Evolutionary conservation across 1,284 basidiomycete species (phyloP), one percentile per base, ranked within the genome.

Genomic region (Cryptococcus sp.): DNA sequence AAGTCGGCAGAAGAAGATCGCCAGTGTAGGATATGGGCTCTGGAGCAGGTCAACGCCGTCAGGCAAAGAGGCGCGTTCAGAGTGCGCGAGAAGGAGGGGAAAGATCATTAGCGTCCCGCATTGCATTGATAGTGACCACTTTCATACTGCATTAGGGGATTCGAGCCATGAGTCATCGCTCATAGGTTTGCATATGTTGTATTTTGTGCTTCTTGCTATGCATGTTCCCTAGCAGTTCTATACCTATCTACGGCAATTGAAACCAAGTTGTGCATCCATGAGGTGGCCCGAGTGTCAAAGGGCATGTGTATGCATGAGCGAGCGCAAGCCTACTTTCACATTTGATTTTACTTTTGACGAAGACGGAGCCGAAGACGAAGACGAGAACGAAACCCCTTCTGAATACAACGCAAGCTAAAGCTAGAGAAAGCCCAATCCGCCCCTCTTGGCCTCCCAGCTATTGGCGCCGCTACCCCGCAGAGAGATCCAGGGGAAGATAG

Each of bases 1-100:
- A 63, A 41, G 16, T 50, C 46, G 3, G 40, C 42, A 8, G 67
- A 69, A 38, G 65, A 75, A 25, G 60, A 69, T 20, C 46, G 58
- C 22, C 64, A 60, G 35, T 73, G 71, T 58, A 63, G 76, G 16
- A 51, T 57, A 52, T 77, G 73, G 73, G 77, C 71, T 0, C 57
- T 79, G 57, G 67, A 64, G 16, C 66, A 77, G 58, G 71, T 78
- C 41, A 55, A 70, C 3, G 60, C 52, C 20, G 78, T 77, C 1
- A 63, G 73, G 17, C 53, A 60, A 17, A 64, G 72, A 13, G 76
- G 71, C 1, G 58, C 53, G 17, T 79, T 79, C 64, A 67, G 67
- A 30, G 66, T 78, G 1, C 63, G 77, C 30, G 66, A 68, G 46
- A 76, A 75, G 58, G 78, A 78, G 59, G 76, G 76, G 23, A 75